phyloP scores from a whole-genome alignment of 2,329 filamentous ascomycete species.

The Xylogone sp. region DNA sequence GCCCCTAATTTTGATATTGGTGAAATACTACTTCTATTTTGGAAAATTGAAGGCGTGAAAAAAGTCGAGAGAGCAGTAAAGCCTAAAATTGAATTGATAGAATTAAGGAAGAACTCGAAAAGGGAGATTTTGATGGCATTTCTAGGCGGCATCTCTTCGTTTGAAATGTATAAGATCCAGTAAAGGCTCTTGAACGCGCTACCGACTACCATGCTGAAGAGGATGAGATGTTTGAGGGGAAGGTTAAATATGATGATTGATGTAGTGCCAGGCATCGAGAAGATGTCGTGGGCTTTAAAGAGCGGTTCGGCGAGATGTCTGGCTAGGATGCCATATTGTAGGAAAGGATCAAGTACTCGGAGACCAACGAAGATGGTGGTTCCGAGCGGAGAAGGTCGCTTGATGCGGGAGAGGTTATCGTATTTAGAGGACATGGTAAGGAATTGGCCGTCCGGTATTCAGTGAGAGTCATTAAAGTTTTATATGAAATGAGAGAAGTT shows the following conservation, averaged over 20 bases:
- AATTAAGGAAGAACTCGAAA: constrained; percentile 54
- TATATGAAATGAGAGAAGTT: too few species aligned
- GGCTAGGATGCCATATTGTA: constrained; percentile 47
- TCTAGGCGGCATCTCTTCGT: constrained; percentile 44
- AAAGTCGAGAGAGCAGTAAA: constrained; percentile 43
- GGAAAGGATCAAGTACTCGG: constrained; percentile 40
- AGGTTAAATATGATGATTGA: constrained; percentile 41
- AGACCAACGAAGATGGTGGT: constrained; percentile 38
- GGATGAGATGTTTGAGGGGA: constrained; percentile 44
- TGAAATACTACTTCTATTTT: constrained; percentile 4
- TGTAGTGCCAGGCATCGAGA: constrained; percentile 34
- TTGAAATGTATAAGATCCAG: constrained; percentile 43
- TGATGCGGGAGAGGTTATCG: background rate
- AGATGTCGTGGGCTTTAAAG: constrained; percentile 37
- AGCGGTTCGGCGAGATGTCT: constrained; percentile 43
- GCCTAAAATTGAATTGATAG: constrained; percentile 51
- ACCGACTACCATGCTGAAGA: constrained; percentile 50
- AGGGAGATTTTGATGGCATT: constrained; percentile 39
- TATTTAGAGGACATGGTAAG: too few species aligned
- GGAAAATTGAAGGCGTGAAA: constrained; percentile 18
- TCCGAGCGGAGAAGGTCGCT: constrained; percentile 31
- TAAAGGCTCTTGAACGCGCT: constrained; percentile 52
- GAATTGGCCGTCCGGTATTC: too few species aligned
- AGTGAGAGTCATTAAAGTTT: too few species aligned
- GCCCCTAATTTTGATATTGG: constrained; percentile 42